phyloP scores from a whole-genome alignment of 2,329 filamentous ascomycete species.

The Byssoonygena ceratinophila region DNA sequence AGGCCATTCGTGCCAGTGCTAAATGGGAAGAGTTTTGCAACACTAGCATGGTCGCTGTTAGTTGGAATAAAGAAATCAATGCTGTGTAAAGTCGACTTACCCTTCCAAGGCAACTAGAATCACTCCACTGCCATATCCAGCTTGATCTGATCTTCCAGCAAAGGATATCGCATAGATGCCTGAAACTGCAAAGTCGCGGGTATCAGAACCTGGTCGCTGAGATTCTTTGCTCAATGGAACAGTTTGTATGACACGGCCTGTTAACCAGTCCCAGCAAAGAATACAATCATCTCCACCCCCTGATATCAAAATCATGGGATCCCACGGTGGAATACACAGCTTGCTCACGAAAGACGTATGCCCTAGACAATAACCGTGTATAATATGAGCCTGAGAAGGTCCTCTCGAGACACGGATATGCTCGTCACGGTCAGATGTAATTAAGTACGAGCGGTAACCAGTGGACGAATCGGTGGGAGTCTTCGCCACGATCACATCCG shows the following conservation, averaged over 20 bases:
- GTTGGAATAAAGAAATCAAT: neutral
- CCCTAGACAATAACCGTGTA: slow-evolving; percentile 80
- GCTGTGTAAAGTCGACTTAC: slow-evolving; percentile 33
- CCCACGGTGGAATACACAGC: slow-evolving; percentile 52
- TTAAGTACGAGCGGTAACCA: slow-evolving; percentile 46
- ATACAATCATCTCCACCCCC: slow-evolving; percentile 76
- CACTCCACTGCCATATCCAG: slow-evolving; percentile 18
- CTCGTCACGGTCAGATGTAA: slow-evolving; percentile 61
- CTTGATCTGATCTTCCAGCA: slow-evolving; percentile 17
- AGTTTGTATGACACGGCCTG: slow-evolving; percentile 26
- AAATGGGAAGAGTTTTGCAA: slow-evolving; percentile 58
- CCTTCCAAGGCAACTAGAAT: slow-evolving; percentile 49
- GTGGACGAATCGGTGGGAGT: slow-evolving; percentile 39
- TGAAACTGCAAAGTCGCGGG: slow-evolving; percentile 37
- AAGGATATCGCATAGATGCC: slow-evolving; percentile 40
- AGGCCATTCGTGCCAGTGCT: slow-evolving; percentile 44
- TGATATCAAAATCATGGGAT: slow-evolving; percentile 60
- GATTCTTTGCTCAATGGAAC: slow-evolving; percentile 19
- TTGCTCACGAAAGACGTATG: slow-evolving; percentile 76
- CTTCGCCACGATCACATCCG: slow-evolving; percentile 53
- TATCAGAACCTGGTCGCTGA: neutral
- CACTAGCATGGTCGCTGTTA: slow-evolving; percentile 31
- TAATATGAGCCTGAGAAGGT: slow-evolving; percentile 71
- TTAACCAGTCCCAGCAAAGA: slow-evolving; percentile 71
- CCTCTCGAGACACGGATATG: slow-evolving; percentile 83